phyloP scores from a whole-genome alignment of 768 basidiomycete genomes.

The Trametes elegans region DNA sequence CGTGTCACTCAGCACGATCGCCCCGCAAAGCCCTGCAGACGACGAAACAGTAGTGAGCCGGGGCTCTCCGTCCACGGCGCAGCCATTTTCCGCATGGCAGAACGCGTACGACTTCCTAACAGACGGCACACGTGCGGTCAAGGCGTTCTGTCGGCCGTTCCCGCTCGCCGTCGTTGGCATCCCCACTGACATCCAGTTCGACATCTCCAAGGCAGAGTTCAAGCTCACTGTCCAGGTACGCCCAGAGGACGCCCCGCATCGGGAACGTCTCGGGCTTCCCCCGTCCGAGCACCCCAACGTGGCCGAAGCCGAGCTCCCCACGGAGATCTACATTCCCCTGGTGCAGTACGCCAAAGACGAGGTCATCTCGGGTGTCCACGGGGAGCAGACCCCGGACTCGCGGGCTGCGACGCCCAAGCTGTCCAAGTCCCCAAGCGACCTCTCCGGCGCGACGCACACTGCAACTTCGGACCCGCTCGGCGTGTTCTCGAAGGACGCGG shows the following conservation, averaged over 20 bases:
- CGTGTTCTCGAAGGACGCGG: not conserved
- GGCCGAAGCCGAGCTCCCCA: constrained; percentile 47
- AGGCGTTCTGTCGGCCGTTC: constrained; percentile 85
- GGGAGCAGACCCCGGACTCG: constrained; percentile 1
- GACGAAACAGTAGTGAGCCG: constrained; percentile 21
- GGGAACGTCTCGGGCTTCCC: constrained; percentile 21
- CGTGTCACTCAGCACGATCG: constrained; percentile 37
- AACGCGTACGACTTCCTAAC: constrained; percentile 74
- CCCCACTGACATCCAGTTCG: constrained; percentile 67
- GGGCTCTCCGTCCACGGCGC: constrained; percentile 12
- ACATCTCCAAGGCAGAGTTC: constrained; percentile 69
- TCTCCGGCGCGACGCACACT: not conserved
- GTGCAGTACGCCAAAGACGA: constrained; percentile 76
- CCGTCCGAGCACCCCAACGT: constrained; percentile 21
- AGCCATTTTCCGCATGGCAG: constrained; percentile 36
- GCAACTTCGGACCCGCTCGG: constrained; percentile 3
- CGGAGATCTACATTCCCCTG: constrained; percentile 88
- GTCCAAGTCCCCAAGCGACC: constrained; percentile 9
- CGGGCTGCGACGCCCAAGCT: not conserved
- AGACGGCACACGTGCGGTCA: constrained; percentile 80
- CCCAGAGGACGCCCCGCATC: constrained; percentile 47
- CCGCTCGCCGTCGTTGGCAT: constrained; percentile 73
- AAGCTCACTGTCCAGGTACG: constrained; percentile 64
- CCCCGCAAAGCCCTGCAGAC: constrained; percentile 20
- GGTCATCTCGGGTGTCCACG: constrained; percentile 15